A percentile compares a stretch with the other conserved stretches of the same genome.
These are phyloP conservation scores for Cytospora chrysosperma DNA, from an alignment of 2,329 filamentous ascomycete species.

Conservation along the genomic window DNA sequence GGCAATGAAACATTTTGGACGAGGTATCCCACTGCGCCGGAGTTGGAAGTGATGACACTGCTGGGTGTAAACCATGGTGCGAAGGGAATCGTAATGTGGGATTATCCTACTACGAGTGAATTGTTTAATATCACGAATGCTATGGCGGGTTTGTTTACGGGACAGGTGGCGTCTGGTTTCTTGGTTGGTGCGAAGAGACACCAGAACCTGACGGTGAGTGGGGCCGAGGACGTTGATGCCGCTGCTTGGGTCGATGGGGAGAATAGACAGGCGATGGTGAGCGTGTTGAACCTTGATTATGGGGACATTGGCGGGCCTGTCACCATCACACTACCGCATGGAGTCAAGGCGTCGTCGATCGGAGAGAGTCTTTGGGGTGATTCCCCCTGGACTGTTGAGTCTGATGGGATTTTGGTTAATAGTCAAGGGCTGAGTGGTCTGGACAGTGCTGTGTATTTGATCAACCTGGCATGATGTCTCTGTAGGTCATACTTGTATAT, in stretches of 20 bases:
- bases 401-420: constrained; percentile 7
- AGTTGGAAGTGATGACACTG: constrained; percentile 48
- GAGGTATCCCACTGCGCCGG: constrained; percentile 42
- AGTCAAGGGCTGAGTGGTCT: constrained; percentile 6
- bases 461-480: background rate
- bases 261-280: constrained; percentile 17
- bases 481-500: too few species aligned
- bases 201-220: constrained; percentile 27
- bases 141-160: constrained; percentile 41
- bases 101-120: constrained; percentile 41
- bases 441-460: constrained; percentile 2
- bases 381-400: constrained; percentile 16
- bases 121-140: constrained; percentile 35
- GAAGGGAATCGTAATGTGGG: constrained; percentile 50
- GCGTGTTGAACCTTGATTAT: constrained; percentile 25
- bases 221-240: constrained; percentile 37
- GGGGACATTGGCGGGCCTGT: constrained; percentile 4
- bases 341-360: constrained; percentile 3
- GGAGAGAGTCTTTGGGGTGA: constrained; percentile 20
- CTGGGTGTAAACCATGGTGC: constrained; percentile 49
- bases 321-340: constrained; percentile 18
- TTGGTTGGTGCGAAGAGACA: constrained; percentile 36
- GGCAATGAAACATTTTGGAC: constrained; percentile 47
- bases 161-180: constrained; percentile 34
- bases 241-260: constrained; percentile 39